phyloP scores from a whole-genome alignment of 176 grass and related monocot species.

The Oryza nivara region DNA sequence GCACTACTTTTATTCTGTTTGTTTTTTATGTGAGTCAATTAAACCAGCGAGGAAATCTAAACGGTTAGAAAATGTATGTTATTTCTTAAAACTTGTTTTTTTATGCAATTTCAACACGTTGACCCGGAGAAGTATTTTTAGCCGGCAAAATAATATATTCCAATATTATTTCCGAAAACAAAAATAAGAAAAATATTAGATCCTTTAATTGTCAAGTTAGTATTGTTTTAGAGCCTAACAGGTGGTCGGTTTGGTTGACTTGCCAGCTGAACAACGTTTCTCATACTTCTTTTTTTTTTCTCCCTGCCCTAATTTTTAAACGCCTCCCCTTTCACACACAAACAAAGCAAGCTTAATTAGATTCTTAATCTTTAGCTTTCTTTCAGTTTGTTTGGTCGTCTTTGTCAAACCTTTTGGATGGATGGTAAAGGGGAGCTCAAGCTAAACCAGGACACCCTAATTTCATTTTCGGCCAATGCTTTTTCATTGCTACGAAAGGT shows the following conservation, averaged over 20 bases:
- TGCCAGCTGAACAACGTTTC: constrained; percentile 11
- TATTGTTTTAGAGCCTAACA: not conserved
- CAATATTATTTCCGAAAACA: not conserved
- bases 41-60: not conserved
- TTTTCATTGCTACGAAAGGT: not conserved
- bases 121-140: not conserved
- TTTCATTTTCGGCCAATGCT: not conserved
- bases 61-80: not conserved
- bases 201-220: not conserved
- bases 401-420: not conserved
- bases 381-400: not conserved
- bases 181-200: not conserved
- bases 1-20: not conserved
- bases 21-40: not conserved
- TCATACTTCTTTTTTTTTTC: not conserved
- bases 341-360: not conserved
- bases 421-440: not conserved
- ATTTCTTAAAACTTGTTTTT: not conserved
- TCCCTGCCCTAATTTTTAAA: not conserved
- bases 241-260: constrained; percentile 5
- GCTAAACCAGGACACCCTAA: not conserved
- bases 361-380: constrained; percentile 18
- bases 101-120: not conserved
- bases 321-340: not conserved
- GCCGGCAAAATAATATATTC: not conserved